Percentiles rank a stretch among this genome's conserved stretches.
phyloP scores from a whole-genome alignment of 768 basidiomycete genomes.

The Baorangia bicolor region DNA sequence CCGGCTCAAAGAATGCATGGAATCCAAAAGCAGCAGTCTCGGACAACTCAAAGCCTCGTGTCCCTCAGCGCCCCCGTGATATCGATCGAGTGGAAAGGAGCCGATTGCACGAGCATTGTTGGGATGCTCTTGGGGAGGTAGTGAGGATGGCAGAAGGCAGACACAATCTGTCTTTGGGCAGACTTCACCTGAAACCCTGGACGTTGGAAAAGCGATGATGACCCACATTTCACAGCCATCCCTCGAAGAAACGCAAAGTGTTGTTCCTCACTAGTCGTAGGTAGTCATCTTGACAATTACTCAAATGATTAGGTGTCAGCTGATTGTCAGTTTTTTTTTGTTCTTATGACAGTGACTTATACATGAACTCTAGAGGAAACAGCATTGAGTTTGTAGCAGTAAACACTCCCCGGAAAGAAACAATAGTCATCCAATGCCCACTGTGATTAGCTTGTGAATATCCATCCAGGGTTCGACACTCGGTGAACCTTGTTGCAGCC shows the following conservation, averaged over 20 bases:
- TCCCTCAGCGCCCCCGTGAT: slow-evolving; percentile 10
- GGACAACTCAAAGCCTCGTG: slow-evolving; percentile 22
- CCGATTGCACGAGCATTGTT: slow-evolving; percentile 38
- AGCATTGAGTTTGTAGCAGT: not conserved
- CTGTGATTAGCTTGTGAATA: slow-evolving; percentile 8
- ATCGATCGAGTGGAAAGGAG: slow-evolving; percentile 23
- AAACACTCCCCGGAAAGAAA: slow-evolving; percentile 1
- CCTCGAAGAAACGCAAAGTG: not conserved
- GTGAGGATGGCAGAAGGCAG: slow-evolving; percentile 60
- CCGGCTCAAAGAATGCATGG: slow-evolving; percentile 35
- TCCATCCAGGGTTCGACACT: not conserved
- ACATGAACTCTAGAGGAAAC: not conserved
- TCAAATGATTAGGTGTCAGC: not conserved
- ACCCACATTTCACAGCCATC: not conserved
- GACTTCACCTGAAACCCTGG: slow-evolving; percentile 36
- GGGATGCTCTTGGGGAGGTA: slow-evolving; percentile 51
- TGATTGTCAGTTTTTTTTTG: not conserved
- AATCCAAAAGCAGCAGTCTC: slow-evolving; percentile 34
- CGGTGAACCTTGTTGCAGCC: slow-evolving; percentile 15
- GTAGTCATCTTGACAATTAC: not conserved
- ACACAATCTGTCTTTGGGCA: slow-evolving; percentile 49
- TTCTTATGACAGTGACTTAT: not conserved
- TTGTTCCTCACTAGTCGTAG: not conserved
- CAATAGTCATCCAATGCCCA: slow-evolving; percentile 7
- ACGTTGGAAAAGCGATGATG: slow-evolving; percentile 9